phyloP scores from a whole-genome alignment of 2,329 filamentous ascomycete species.

The Ciborinia camelliae region DNA sequence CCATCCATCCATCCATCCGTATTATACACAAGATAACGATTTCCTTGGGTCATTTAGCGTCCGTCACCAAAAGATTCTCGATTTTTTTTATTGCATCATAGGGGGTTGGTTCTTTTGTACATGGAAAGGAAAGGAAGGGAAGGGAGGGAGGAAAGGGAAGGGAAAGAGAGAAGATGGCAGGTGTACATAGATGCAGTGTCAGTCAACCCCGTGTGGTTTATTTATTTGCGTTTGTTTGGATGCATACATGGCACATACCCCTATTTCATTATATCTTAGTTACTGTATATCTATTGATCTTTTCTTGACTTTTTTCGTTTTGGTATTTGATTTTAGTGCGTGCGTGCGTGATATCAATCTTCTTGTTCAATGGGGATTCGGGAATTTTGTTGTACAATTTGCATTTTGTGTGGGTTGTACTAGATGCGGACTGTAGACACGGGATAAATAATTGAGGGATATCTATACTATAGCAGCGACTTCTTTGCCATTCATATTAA shows the following conservation, averaged over 20 bases:
- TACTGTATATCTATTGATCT: no score
- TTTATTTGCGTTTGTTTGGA: background rate
- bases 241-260: conserved; percentile 11
- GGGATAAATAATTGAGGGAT: no score
- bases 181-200: background rate
- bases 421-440: no score
- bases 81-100: background rate
- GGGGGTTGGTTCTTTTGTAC: conserved; percentile 7
- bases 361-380: no score
- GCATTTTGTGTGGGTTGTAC: no score
- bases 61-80: conserved; percentile 2
- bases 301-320: background rate
- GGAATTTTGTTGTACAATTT: no score
- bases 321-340: background rate
- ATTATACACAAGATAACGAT: conserved; percentile 13
- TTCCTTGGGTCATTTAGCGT: conserved; percentile 13
- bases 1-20: background rate
- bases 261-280: background rate
- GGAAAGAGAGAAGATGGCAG: background rate
- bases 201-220: background rate
- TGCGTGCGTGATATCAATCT: background rate
- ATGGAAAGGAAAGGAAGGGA: background rate
- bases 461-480: no score
- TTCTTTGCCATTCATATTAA: no score
- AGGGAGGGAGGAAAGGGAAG: background rate